Evolutionary conservation across 2,329 filamentous ascomycete species (phyloP).

Genomic region (Acephala macrosclerotiorum): DNA sequence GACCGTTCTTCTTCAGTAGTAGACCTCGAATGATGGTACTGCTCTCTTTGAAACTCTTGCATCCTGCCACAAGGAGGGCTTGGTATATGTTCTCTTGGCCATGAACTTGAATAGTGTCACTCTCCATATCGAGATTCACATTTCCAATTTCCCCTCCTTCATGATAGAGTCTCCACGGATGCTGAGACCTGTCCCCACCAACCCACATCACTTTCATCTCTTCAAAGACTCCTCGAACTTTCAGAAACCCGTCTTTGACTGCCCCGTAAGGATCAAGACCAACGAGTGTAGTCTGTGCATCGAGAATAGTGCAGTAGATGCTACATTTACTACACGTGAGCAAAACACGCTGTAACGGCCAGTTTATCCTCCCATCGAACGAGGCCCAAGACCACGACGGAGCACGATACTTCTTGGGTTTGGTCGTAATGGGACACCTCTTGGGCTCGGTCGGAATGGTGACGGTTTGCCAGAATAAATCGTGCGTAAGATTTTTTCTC

Average conservation of each 20-base stretch:
- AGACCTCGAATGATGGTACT: background rate
- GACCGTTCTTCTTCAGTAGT: background rate
- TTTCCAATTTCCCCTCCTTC: background rate
- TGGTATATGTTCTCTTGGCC: background rate
- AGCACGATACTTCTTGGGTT: constrained; percentile 14
- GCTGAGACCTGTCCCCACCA: background rate
- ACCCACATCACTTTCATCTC: background rate
- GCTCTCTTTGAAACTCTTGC: background rate
- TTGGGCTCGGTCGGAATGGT: background rate
- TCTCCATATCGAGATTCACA: background rate
- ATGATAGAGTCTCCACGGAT: background rate
- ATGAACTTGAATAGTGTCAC: background rate
- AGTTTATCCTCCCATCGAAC: constrained; percentile 14
- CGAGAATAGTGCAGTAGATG: constrained; percentile 20
- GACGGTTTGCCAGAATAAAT: constrained; percentile 9
- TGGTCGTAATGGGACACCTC: too few species aligned
- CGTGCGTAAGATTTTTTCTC: constrained; percentile 13
- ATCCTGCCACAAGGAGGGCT: background rate
- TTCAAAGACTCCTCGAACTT: constrained; percentile 7
- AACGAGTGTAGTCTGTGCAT: constrained; percentile 15
- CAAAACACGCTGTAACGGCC: constrained; percentile 13
- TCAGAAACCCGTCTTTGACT: constrained; percentile 24
- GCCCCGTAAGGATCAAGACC: constrained; percentile 28
- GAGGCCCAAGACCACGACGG: constrained; percentile 22
- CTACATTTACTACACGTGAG: constrained; percentile 8